These are phyloP conservation scores for Scheffersomyces coipomensis DNA, from an alignment of 805 yeast genomes.

Conservation along the genomic window DNA sequence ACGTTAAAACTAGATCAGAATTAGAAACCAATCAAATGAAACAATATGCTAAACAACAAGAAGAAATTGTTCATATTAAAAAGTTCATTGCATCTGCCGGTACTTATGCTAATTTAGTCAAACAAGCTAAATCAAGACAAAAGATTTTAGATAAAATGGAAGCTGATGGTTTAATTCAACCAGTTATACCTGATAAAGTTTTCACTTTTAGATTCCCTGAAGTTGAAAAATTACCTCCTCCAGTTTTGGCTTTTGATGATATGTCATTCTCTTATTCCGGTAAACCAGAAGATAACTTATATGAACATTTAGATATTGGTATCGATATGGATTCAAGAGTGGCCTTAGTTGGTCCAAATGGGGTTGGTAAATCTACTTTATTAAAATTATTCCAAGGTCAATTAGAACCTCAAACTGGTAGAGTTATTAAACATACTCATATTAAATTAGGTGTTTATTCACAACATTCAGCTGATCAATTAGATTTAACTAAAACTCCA, in stretches of 20 bases:
- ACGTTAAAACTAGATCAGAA: slow-evolving; percentile 91
- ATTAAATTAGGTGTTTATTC: slow-evolving; percentile 98
- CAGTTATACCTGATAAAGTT: slow-evolving; percentile 90
- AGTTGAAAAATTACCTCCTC: slow-evolving; percentile 97
- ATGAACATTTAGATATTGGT: slow-evolving; percentile 92
- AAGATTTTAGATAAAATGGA: slow-evolving; percentile 99
- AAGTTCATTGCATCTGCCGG: slow-evolving; percentile 99
- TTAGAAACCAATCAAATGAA: slow-evolving; percentile 97
- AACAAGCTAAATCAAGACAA: slow-evolving; percentile 98
- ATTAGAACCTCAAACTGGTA: slow-evolving; percentile 84
- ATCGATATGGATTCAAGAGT: slow-evolving; percentile 99
- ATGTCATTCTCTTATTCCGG: slow-evolving; percentile 91
- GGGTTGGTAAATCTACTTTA: slow-evolving; percentile 97
- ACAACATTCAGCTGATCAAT: slow-evolving; percentile 98
- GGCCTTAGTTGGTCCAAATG: slow-evolving; percentile 97
- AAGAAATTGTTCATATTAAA: slow-evolving; percentile 96
- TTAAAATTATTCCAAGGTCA: slow-evolving; percentile 96
- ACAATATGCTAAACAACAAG: slow-evolving; percentile 96
- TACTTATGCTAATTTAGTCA: slow-evolving; percentile 98
- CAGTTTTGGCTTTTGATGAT: slow-evolving; percentile 94
- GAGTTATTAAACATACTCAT: slow-evolving; percentile 96
- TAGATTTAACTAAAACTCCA: slow-evolving; percentile 92
- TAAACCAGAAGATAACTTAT: slow-evolving; percentile 78
- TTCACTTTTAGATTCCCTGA: slow-evolving; percentile 93
- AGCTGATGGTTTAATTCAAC: slow-evolving; percentile 95